Evolutionary conservation across 805 yeast species (phyloP).

Genomic region (Naumovozyma baii): DNA sequence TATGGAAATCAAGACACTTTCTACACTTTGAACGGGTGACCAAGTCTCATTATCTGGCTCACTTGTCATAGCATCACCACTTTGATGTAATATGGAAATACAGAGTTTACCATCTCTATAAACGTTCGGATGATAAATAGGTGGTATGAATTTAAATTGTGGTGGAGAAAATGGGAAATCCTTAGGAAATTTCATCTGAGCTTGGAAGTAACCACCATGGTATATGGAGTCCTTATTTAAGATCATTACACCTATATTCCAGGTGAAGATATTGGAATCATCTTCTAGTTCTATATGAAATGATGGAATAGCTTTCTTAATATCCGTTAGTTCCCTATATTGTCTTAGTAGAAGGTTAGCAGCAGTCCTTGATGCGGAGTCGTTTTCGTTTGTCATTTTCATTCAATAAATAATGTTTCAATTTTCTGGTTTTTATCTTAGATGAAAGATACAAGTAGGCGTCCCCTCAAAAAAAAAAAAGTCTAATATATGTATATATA

Average conservation of each 20-base stretch:
- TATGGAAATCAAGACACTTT: conserved; percentile 79
- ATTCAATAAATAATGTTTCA: too few species aligned
- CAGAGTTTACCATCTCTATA: conserved; percentile 92
- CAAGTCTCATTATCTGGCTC: conserved; percentile 92
- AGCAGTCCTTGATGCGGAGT: conserved; percentile 34
- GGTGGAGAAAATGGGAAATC: conserved; percentile 94
- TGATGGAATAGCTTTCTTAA: conserved; percentile 67
- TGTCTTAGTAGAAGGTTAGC: conserved; percentile 87
- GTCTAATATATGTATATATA: too few species aligned
- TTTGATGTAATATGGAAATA: conserved; percentile 83
- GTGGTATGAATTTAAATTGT: conserved; percentile 81
- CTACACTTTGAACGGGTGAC: conserved; percentile 91
- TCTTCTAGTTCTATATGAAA: conserved; percentile 62
- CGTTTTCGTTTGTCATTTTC: neutral
- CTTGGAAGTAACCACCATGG: conserved; percentile 90
- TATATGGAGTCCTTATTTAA: conserved; percentile 80
- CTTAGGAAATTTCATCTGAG: conserved; percentile 85
- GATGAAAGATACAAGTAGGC: too few species aligned
- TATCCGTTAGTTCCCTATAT: conserved; percentile 86
- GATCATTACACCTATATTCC: conserved; percentile 91
- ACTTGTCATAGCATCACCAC: conserved; percentile 83
- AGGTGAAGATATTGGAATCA: conserved; percentile 46
- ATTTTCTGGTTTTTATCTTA: too few species aligned
- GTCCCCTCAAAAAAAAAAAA: too few species aligned
- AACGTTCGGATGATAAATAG: conserved; percentile 91